A percentile compares a stretch with the other conserved stretches of the same genome.
Conservation (phyloP, 768 basidiomycete species). For the Kockovaella imperatae region DNA sequence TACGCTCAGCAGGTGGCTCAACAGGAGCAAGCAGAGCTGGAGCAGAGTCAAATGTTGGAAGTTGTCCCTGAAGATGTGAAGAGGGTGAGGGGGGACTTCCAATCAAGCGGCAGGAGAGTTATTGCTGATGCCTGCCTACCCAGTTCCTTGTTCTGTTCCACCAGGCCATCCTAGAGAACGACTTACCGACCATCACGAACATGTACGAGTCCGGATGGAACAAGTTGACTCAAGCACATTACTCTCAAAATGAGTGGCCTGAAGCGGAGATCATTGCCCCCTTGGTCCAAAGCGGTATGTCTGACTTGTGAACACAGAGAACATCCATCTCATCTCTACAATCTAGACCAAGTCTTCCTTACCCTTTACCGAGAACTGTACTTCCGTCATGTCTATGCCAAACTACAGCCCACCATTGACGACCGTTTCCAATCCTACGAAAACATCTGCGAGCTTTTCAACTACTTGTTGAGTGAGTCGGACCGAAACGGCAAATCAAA, state of each 20-base stretch:
- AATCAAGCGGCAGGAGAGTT: conserved; percentile 11
- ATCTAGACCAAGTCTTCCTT: conserved; percentile 86
- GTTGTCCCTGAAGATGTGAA: conserved; percentile 84
- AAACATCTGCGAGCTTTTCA: conserved; percentile 97
- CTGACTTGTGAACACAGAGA: background rate
- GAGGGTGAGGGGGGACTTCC: conserved; percentile 52
- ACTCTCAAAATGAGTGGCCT: conserved; percentile 90
- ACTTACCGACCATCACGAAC: conserved; percentile 78
- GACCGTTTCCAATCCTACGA: conserved; percentile 88
- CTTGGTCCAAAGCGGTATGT: conserved; percentile 80
- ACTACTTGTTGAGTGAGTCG: conserved; percentile 80
- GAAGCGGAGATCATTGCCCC: conserved; percentile 93
- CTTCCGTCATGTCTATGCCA: conserved; percentile 77
- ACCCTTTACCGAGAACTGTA: conserved; percentile 80
- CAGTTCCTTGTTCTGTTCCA: conserved; percentile 95
- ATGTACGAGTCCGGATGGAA: conserved; percentile 98
- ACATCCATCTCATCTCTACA: background rate
- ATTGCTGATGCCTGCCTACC: conserved; percentile 1
- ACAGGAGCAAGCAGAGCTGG: conserved; percentile 15
- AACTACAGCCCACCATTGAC: conserved; percentile 87
- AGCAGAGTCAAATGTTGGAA: conserved; percentile 49
- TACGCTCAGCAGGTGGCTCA: conserved; percentile 21
- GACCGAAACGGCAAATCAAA: background rate
- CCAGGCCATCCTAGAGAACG: conserved; percentile 83
- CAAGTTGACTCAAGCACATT: conserved; percentile 81